A percentile compares a stretch with the other conserved stretches of the same genome.
Evolutionary conservation across 2,329 filamentous ascomycete species (phyloP).

Genomic region (Sporothrix mexicana): DNA sequence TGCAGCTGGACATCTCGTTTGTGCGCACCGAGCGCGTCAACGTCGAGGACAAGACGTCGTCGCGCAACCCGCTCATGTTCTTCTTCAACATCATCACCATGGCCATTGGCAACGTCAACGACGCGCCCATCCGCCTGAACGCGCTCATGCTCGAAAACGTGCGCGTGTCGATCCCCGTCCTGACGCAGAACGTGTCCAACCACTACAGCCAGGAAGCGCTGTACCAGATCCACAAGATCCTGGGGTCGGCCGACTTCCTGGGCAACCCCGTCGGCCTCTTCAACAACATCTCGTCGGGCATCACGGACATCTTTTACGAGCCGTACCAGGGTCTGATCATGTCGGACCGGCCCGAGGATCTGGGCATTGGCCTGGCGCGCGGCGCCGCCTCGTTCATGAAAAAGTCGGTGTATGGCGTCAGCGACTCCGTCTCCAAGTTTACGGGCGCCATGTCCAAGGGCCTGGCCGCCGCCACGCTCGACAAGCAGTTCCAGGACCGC

Average conservation of each 20-base stretch:
- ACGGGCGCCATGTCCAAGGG: conserved; percentile 98
- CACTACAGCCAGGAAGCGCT: conserved; percentile 98
- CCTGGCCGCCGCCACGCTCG: conserved; percentile 89
- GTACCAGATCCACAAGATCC: conserved; percentile 94
- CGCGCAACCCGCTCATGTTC: conserved; percentile 95
- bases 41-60: conserved; percentile 89
- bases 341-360: conserved; percentile 92
- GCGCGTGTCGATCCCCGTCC: conserved; percentile 81
- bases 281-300: conserved; percentile 96
- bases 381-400: conserved; percentile 97
- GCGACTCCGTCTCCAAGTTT: conserved; percentile 96
- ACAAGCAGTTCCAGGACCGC: conserved; percentile 98
- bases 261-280: conserved; percentile 97
- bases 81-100: conserved; percentile 98
- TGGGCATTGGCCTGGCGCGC: conserved; percentile 93
- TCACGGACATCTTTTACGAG: conserved; percentile 98
- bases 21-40: conserved; percentile 97
- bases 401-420: conserved; percentile 97
- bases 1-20: conserved; percentile 97
- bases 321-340: conserved; percentile 96
- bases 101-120: conserved; percentile 99
- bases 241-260: conserved; percentile 95
- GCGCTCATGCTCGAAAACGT: conserved; percentile 95
- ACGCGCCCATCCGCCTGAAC: conserved; percentile 92
- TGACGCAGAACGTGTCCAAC: conserved; percentile 84